These are phyloP conservation scores for Candida tropicalis DNA, from an alignment of 1,139 yeast genomes.

Conservation along the genomic window DNA sequence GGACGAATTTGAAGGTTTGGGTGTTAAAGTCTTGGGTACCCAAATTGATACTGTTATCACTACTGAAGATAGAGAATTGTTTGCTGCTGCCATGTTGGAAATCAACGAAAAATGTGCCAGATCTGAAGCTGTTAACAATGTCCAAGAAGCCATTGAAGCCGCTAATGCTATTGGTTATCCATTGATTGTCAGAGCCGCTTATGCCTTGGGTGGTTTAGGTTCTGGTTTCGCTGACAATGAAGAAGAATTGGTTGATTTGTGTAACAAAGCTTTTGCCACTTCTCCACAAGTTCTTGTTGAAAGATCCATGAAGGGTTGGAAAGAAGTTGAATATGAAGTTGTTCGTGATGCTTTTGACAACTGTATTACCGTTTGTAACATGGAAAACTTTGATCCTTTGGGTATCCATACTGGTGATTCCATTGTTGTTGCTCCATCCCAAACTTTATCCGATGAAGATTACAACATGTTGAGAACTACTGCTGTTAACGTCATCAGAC, in stretches of 20 bases:
- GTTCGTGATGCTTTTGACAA: slow-evolving; percentile 95
- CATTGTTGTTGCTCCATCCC: slow-evolving; percentile 98
- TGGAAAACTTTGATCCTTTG: slow-evolving; percentile 98
- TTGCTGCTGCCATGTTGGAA: slow-evolving; percentile 92
- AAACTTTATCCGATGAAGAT: slow-evolving; percentile 94
- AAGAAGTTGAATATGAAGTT: slow-evolving; percentile 97
- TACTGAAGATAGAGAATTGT: slow-evolving; percentile 95
- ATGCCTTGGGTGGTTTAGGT: slow-evolving; percentile 96
- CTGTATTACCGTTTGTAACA: slow-evolving; percentile 98
- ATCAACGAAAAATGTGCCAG: slow-evolving; percentile 95
- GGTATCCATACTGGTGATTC: slow-evolving; percentile 99
- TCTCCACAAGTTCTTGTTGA: slow-evolving; percentile 95
- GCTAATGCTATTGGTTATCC: slow-evolving; percentile 92
- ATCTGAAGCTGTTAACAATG: slow-evolving; percentile 90
- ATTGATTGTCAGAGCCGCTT: slow-evolving; percentile 96
- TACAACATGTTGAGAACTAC: slow-evolving; percentile 98
- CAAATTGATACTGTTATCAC: slow-evolving; percentile 94
- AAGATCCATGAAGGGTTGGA: slow-evolving; percentile 98
- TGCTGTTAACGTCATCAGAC: slow-evolving; percentile 96
- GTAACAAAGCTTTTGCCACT: slow-evolving; percentile 70
- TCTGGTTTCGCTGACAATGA: slow-evolving; percentile 92
- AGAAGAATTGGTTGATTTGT: slow-evolving; percentile 54
- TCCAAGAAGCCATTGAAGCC: slow-evolving; percentile 89
- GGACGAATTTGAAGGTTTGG: slow-evolving; percentile 90
- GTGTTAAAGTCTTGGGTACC: slow-evolving; percentile 94